A percentile compares a stretch with the other conserved stretches of the same genome.
Conservation (phyloP, 2,329 filamentous ascomycete genomes). For the Penicillium concentricum region DNA sequence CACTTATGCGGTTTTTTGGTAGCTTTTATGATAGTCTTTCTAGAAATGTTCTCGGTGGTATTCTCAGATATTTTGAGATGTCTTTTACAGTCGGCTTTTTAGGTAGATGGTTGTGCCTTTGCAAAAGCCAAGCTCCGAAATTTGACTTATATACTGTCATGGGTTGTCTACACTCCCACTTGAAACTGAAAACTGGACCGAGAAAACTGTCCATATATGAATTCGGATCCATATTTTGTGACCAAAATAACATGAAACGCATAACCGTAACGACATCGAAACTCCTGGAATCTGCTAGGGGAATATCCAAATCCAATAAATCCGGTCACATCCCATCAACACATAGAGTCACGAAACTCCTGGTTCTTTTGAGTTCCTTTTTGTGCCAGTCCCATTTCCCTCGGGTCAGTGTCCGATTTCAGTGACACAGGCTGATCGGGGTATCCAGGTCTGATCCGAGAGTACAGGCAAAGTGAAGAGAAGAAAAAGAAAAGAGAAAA, state of each 20-base stretch:
- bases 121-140: too few relatives aligned
- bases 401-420: neutral
- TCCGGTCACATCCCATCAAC: conserved; percentile 4
- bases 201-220: neutral
- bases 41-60: too few relatives aligned
- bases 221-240: conserved; percentile 1
- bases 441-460: neutral
- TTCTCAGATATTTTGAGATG: too few relatives aligned
- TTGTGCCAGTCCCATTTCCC: neutral
- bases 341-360: neutral
- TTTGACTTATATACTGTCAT: too few relatives aligned
- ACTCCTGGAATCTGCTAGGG: conserved; percentile 7
- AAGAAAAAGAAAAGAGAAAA: neutral
- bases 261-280: conserved; percentile 12
- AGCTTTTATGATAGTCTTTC: too few relatives aligned
- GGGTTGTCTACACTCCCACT: too few relatives aligned
- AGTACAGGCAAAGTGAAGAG: neutral
- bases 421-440: neutral
- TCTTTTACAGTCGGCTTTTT: too few relatives aligned
- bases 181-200: too few relatives aligned
- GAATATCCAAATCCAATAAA: conserved; percentile 9
- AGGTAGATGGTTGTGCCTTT: too few relatives aligned
- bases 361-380: conserved; percentile 1
- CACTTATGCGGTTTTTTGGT: too few relatives aligned
- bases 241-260: conserved; percentile 8